A percentile compares a stretch with the other conserved stretches of the same genome.
These are phyloP conservation scores for cucumber (Cucumis sativus) DNA, from an alignment of 306 rosid species.

Conservation along the genomic window Cucumber_9930_V3 NC_026658.2:5810001-5810500, in stretches of 20 bases:
- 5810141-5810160: too few species aligned
- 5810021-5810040: neutral
- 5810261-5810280: slow-evolving; percentile 89
- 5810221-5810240: neutral
- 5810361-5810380: slow-evolving; percentile 90
- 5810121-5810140: neutral
- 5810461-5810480: slow-evolving; percentile 24
- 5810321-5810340: slow-evolving; percentile 61
- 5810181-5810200: neutral
- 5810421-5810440: slow-evolving; percentile 45
- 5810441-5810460: slow-evolving; percentile 33
- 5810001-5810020: neutral
- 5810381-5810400: slow-evolving; percentile 88
- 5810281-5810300: slow-evolving; percentile 63
- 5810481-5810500: slow-evolving; percentile 46
- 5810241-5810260: slow-evolving; percentile 46
- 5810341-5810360: slow-evolving; percentile 58
- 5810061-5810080: neutral
- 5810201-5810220: neutral
- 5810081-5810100: neutral
- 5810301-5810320: slow-evolving; percentile 49
- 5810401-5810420: slow-evolving; percentile 82
- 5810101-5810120: neutral
- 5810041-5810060: neutral
- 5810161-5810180: neutral